Evolutionary conservation across 2,329 filamentous ascomycete species (phyloP).

Genomic region (Rachicladosporium sp.): DNA sequence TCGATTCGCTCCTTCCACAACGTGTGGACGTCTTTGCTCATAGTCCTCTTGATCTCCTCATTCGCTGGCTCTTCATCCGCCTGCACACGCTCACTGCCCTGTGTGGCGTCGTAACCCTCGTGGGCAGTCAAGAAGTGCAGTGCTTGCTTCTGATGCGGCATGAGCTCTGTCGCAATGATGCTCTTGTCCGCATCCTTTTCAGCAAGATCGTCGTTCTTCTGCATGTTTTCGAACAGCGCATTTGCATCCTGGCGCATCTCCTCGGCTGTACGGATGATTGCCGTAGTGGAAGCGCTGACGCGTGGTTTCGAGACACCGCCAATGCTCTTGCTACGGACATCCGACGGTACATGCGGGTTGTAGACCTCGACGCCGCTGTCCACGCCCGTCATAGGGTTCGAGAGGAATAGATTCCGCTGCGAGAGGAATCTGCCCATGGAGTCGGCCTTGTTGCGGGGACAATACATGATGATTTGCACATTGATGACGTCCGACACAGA

Average conservation of each 20-base stretch:
- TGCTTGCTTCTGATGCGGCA: conserved; percentile 82
- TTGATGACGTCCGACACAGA: conserved; percentile 48
- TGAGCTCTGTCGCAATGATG: conserved; percentile 53
- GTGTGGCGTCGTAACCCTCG: conserved; percentile 51
- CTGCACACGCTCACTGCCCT: conserved; percentile 36
- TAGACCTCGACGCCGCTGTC: conserved; percentile 49
- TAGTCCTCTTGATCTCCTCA: conserved; percentile 1
- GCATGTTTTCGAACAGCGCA: conserved; percentile 76
- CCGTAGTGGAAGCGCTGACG: conserved; percentile 9
- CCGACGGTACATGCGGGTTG: conserved; percentile 58
- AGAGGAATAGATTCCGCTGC: conserved; percentile 55
- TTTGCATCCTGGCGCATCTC: conserved; percentile 77
- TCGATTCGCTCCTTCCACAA: conserved; percentile 60
- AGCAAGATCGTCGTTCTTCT: conserved; percentile 62
- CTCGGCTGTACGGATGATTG: conserved; percentile 56
- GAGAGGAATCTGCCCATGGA: conserved; percentile 57
- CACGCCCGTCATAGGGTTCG: conserved; percentile 51
- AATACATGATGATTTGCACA: conserved; percentile 68
- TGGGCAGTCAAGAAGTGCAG: conserved; percentile 74
- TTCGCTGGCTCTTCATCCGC: conserved; percentile 6
- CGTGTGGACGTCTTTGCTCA: conserved; percentile 35
- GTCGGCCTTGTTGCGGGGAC: conserved; percentile 52
- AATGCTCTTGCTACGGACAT: conserved; percentile 9
- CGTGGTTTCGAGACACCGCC: conserved; percentile 7
- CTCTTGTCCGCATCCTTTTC: conserved; percentile 52